These are phyloP conservation scores for Neopestalotiopsis rosae DNA, from an alignment of 2,329 filamentous ascomycete genomes.

Conservation along the genomic window DNA sequence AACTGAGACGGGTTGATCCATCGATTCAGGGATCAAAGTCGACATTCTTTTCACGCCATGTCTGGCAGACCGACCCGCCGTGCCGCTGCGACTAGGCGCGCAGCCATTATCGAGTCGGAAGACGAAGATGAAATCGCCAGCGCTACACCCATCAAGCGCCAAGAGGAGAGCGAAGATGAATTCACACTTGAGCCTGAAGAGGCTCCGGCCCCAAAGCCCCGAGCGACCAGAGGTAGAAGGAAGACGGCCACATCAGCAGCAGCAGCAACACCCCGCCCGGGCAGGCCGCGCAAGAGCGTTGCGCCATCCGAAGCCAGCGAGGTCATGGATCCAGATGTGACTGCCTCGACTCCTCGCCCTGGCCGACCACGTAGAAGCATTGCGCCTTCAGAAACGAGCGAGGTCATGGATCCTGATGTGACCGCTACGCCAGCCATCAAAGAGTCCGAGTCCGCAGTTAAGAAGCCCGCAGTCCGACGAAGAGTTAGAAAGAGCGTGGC, in stretches of 20 bases:
- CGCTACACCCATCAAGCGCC: slow-evolving; percentile 54
- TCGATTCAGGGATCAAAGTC: neutral
- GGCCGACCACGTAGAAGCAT: slow-evolving; percentile 49
- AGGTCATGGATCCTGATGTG: slow-evolving; percentile 41
- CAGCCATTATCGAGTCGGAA: slow-evolving; percentile 79
- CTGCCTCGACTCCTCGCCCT: slow-evolving; percentile 45
- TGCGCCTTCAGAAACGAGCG: slow-evolving; percentile 60
- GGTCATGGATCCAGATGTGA: slow-evolving; percentile 61
- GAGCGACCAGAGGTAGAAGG: slow-evolving; percentile 42
- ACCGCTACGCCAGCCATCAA: slow-evolving; percentile 38
- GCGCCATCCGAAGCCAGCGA: slow-evolving; percentile 62
- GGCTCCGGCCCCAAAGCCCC: slow-evolving; percentile 60
- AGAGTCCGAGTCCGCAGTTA: neutral
- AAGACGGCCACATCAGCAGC: slow-evolving; percentile 45
- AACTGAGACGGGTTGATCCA: neutral
- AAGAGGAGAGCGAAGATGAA: slow-evolving; percentile 73
- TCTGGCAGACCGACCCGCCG: slow-evolving; percentile 46
- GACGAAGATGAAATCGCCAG: slow-evolving; percentile 72
- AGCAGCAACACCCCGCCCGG: slow-evolving; percentile 46
- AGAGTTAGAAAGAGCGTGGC: slow-evolving; percentile 27
- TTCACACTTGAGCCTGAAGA: slow-evolving; percentile 72
- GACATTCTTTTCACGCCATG: slow-evolving; percentile 26
- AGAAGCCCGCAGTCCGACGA: neutral
- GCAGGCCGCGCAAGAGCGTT: slow-evolving; percentile 49
- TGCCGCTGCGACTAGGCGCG: slow-evolving; percentile 64